Conservation (phyloP, 441 rosid genomes). For the Kokia cookei region DNA sequence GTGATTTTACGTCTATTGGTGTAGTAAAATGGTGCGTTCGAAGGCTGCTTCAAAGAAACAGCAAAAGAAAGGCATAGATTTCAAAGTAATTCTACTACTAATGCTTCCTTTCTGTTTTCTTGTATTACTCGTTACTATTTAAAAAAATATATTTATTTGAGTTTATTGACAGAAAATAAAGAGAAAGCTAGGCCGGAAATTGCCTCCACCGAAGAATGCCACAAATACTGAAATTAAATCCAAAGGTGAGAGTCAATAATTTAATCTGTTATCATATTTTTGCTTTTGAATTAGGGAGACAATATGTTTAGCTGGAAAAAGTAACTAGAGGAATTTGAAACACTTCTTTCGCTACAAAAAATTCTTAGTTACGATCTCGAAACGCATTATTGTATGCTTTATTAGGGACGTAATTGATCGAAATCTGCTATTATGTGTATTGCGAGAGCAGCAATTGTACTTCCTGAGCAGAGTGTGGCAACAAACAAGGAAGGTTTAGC, state of each 20-base stretch:
- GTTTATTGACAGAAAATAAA: slow-evolving; percentile 63
- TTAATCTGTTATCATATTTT: slow-evolving; percentile 5
- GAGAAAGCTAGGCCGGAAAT: slow-evolving; percentile 80
- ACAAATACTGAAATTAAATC: slow-evolving; percentile 86
- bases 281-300: not conserved
- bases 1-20: not conserved
- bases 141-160: not conserved
- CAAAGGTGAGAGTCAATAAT: slow-evolving; percentile 41
- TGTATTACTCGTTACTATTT: not conserved
- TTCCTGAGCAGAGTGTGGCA: slow-evolving; percentile 88
- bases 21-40: slow-evolving; percentile 38
- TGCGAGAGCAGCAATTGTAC: slow-evolving; percentile 57
- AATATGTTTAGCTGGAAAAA: not conserved
- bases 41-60: slow-evolving; percentile 65
- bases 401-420: too few species aligned
- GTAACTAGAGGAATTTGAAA: not conserved
- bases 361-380: not conserved
- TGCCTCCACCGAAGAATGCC: slow-evolving; percentile 90
- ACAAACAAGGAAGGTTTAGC: slow-evolving; percentile 77
- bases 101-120: not conserved
- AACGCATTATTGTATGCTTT: not conserved
- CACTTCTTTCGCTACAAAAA: not conserved
- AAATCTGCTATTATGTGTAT: not conserved
- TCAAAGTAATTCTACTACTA: slow-evolving; percentile 33
- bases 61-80: slow-evolving; percentile 72